Evolutionary conservation across 345 rosid genomes (phyloP).

Genomic region (Anastatica hierochuntica): DNA sequence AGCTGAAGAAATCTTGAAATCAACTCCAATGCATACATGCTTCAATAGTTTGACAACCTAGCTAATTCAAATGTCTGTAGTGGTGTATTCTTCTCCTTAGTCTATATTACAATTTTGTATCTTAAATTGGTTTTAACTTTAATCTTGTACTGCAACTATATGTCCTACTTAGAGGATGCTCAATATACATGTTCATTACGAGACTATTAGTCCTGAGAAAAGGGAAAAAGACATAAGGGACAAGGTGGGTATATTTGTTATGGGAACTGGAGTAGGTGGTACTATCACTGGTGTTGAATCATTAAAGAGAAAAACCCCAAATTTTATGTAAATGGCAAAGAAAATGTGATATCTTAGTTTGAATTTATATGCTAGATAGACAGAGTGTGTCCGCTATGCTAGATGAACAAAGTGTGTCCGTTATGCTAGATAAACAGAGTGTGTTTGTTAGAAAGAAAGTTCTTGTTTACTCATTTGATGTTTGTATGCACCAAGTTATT

Average conservation of each 20-base stretch:
- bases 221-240: constrained; percentile 85
- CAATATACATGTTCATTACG: constrained; percentile 58
- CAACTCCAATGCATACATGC: constrained; percentile 61
- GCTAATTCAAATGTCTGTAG: constrained; percentile 71
- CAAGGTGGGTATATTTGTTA: constrained; percentile 64
- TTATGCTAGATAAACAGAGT: too few species aligned
- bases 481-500: constrained; percentile 44
- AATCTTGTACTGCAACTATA: too few species aligned
- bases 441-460: too few species aligned
- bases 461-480: constrained; percentile 1
- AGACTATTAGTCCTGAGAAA: constrained; percentile 83
- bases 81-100: too few species aligned
- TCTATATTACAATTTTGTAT: too few species aligned
- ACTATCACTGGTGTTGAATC: constrained; percentile 61
- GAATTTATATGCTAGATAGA: too few species aligned
- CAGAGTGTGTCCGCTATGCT: too few species aligned
- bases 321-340: constrained; percentile 21
- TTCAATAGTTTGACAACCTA: too few species aligned
- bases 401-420: too few species aligned
- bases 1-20: constrained; percentile 61
- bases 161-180: too few species aligned
- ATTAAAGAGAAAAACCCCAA: constrained; percentile 49
- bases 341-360: too few species aligned
- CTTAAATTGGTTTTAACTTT: too few species aligned
- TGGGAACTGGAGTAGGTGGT: constrained; percentile 88